A percentile compares a stretch with the other conserved stretches of the same genome.
These are phyloP conservation scores for Geoglossum glabrum DNA, from an alignment of 495 filamentous ascomycete genomes.

Conservation along the genomic window DNA sequence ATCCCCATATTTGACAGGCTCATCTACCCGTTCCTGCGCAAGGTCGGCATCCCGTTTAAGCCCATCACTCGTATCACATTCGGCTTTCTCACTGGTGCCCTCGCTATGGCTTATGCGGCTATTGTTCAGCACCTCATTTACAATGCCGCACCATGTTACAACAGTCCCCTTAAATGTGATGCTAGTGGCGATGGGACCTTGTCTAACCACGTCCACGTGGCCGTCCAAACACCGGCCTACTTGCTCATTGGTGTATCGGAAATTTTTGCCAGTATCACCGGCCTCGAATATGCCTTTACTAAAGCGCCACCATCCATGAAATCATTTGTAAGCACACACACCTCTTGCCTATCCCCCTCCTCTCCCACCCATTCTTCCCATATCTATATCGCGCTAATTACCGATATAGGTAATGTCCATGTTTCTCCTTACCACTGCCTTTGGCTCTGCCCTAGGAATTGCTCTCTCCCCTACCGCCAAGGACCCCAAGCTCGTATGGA, in stretches of 20 bases:
- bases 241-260: conserved; percentile 45
- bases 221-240: conserved; percentile 20
- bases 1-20: conserved; percentile 48
- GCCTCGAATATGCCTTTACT: conserved; percentile 52
- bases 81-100: conserved; percentile 43
- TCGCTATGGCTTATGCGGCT: conserved; percentile 45
- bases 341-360: too few species aligned
- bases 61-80: conserved; percentile 57
- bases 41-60: conserved; percentile 40
- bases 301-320: conserved; percentile 50
- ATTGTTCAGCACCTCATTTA: conserved; percentile 58
- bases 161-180: conserved; percentile 27
- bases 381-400: not conserved
- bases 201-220: conserved; percentile 20
- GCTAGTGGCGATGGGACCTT: conserved; percentile 9
- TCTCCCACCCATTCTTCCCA: not conserved
- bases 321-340: conserved; percentile 26
- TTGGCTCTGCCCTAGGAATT: conserved; percentile 31
- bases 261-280: conserved; percentile 48
- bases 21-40: conserved; percentile 48
- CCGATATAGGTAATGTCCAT: conserved; percentile 30
- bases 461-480: conserved; percentile 32
- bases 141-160: conserved; percentile 32
- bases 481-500: conserved; percentile 36
- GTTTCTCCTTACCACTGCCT: conserved; percentile 35